A percentile compares a stretch with the other conserved stretches of the same genome.
Evolutionary conservation across 2,329 filamentous ascomycete genomes (phyloP).

Genomic region (Aspergillus phoenicis): DNA sequence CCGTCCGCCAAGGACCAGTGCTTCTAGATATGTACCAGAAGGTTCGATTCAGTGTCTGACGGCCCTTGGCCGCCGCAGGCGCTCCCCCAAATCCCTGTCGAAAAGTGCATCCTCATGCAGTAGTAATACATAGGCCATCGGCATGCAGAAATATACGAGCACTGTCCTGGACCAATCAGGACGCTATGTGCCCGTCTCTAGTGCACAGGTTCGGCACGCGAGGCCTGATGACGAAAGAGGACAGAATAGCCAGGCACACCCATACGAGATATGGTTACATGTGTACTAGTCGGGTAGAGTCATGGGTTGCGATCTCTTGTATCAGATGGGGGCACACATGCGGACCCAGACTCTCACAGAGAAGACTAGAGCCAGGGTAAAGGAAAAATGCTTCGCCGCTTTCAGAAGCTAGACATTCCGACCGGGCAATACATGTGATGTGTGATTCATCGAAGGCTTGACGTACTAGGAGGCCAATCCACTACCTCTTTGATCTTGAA

Average conservation of each 20-base stretch:
- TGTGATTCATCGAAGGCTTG: not conserved
- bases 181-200: not conserved
- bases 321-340: not conserved
- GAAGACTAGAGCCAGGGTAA: not conserved
- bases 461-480: not conserved
- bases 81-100: not conserved
- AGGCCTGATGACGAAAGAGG: conserved; percentile 1
- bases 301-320: not conserved
- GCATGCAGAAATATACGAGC: conserved; percentile 5
- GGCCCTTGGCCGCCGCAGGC: conserved; percentile 2
- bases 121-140: not conserved
- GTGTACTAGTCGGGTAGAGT: conserved; percentile 1
- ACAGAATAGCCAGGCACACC: conserved; percentile 16
- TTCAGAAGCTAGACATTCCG: conserved; percentile 4
- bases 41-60: conserved; percentile 22
- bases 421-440: conserved; percentile 6
- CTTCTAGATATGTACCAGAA: conserved; percentile 37
- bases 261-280: conserved; percentile 25
- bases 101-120: not conserved
- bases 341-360: not conserved
- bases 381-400: not conserved
- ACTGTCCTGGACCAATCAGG: not conserved
- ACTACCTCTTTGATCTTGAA: conserved; percentile 1
- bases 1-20: conserved; percentile 13
- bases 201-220: not conserved